Base-by-base conservation (phyloP, 176 grass and related monocot species). In the Avena sativa region DNA sequence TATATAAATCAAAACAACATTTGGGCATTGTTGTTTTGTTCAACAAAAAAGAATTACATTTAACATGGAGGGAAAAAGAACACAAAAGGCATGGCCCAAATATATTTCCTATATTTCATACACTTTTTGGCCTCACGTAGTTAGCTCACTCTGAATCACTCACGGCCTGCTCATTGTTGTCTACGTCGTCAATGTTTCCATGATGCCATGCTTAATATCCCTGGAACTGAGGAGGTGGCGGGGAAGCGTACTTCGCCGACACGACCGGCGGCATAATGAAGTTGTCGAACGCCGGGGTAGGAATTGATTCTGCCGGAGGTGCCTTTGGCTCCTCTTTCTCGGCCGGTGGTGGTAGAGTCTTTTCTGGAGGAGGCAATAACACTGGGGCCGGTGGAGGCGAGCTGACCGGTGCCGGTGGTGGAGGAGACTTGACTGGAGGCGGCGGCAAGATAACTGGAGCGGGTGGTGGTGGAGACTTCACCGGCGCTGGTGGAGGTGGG, bases 221-320 rank as follows among this genome's bases (percentile, higher is more conserved):
- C 79, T 88, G 50, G 89, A 91, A 93, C 14, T 65, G 80, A 2
- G 92, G 92, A 0, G 92, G 92, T 3, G 92, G 92, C 0, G 89
- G 92, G 0, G 89, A 91, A 0, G 89, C 86, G 44, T 93, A 91
- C 1, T 83, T 70, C 11, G 72, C 77, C 21, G 60, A 81, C 83
- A 91, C 74, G 14, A 89, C 25, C 10, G 92, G 89, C 1, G 89
- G 92, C 10, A 93, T 84, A 73, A 93, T 68, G 48, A 91, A 38
- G 4, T 83, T 68, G 4, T 83, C 68, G 19, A 90, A 90, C 1
- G 79, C 4, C 1, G 88, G 88, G 23, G 83, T 83, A 49, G 82
- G 6, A 17, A 30, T 14, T 12, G 70, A 52, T 60, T 78, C 74
- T 9, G 86, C 30, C 4, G 52, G 67, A 40, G 67, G 65, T 71